Percentiles rank a stretch among this genome's conserved stretches.
These are phyloP conservation scores for Pythium phragmiticola DNA, from an alignment of 352 stramenopile genomes.

Conservation along the genomic window DNA sequence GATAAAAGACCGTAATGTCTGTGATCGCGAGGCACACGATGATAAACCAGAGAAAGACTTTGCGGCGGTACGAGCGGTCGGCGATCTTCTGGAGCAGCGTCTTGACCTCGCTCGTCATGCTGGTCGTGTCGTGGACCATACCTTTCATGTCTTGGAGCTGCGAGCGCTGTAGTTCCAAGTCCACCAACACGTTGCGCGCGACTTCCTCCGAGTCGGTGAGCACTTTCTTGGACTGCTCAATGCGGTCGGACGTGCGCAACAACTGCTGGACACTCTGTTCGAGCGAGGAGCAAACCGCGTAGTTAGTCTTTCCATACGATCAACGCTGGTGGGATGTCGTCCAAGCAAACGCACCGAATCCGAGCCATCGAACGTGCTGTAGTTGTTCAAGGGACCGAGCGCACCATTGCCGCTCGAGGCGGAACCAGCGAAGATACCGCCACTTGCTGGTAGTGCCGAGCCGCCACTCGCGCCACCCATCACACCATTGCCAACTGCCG, in stretches of 20 bases:
- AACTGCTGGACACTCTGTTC: conserved; percentile 57
- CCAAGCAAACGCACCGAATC: conserved; percentile 38
- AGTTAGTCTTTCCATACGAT: neutral
- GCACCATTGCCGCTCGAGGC: conserved; percentile 30
- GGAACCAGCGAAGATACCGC: conserved; percentile 27
- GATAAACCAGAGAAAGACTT: conserved; percentile 66
- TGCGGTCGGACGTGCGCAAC: conserved; percentile 70
- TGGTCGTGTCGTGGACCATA: conserved; percentile 72
- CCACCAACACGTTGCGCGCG: conserved; percentile 71
- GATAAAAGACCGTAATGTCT: conserved; percentile 82
- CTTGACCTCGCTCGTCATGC: conserved; percentile 64
- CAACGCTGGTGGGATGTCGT: neutral
- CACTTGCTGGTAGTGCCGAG: conserved; percentile 8
- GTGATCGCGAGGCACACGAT: conserved; percentile 63
- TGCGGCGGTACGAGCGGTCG: conserved; percentile 67
- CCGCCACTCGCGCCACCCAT: no score
- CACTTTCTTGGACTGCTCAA: conserved; percentile 63
- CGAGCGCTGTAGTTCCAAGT: conserved; percentile 74
- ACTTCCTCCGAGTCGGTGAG: conserved; percentile 66
- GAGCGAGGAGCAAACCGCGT: neutral
- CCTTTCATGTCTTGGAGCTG: conserved; percentile 82
- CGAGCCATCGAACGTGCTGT: conserved; percentile 63
- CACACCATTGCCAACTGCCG: neutral
- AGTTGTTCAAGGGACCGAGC: conserved; percentile 45
- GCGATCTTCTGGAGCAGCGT: conserved; percentile 70